Percentiles rank a stretch among this genome's conserved stretches.
These are phyloP conservation scores for Fusarium zealandicum DNA, from an alignment of 2,329 filamentous ascomycete species.

Conservation along the genomic window DNA sequence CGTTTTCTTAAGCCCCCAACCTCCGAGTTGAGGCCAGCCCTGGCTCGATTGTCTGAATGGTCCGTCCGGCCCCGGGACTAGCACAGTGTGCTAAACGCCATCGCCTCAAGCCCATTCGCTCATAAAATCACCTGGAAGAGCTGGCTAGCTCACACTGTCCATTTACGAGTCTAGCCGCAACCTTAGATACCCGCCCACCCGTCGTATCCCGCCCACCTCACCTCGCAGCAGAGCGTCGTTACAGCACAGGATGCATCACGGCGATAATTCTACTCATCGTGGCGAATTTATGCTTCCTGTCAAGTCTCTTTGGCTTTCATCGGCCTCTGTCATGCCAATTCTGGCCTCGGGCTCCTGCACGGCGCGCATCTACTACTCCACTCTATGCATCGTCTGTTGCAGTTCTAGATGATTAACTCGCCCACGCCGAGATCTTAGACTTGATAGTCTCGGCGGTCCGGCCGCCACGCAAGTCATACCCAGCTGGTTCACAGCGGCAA, in stretches of 20 bases:
- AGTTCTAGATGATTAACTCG: slow-evolving; percentile 24
- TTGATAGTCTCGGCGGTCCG: slow-evolving; percentile 17
- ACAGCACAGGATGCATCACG: slow-evolving; percentile 33
- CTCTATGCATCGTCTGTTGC: slow-evolving; percentile 29
- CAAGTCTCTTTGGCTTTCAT: slow-evolving; percentile 18
- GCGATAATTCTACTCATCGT: slow-evolving; percentile 21
- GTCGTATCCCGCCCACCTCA: slow-evolving; percentile 37
- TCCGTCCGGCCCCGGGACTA: background rate
- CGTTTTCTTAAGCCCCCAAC: slow-evolving; percentile 29
- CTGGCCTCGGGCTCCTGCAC: slow-evolving; percentile 27
- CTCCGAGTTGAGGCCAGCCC: slow-evolving; percentile 29
- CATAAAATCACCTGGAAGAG: background rate
- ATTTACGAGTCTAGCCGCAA: slow-evolving; percentile 1
- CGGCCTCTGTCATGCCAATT: slow-evolving; percentile 24
- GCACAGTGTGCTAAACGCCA: slow-evolving; percentile 25
- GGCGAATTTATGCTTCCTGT: slow-evolving; percentile 18
- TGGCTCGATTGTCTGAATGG: slow-evolving; percentile 9
- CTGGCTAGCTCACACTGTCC: background rate
- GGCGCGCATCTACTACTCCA: slow-evolving; percentile 30
- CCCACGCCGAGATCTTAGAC: slow-evolving; percentile 20
- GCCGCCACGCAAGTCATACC: slow-evolving; percentile 28
- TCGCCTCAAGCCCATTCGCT: background rate
- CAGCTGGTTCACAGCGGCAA: slow-evolving; percentile 32
- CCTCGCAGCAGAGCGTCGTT: slow-evolving; percentile 38
- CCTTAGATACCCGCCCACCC: background rate